Conservation (phyloP, 75 land plant genomes). For the Chamaecyparis obtusa region DNA sequence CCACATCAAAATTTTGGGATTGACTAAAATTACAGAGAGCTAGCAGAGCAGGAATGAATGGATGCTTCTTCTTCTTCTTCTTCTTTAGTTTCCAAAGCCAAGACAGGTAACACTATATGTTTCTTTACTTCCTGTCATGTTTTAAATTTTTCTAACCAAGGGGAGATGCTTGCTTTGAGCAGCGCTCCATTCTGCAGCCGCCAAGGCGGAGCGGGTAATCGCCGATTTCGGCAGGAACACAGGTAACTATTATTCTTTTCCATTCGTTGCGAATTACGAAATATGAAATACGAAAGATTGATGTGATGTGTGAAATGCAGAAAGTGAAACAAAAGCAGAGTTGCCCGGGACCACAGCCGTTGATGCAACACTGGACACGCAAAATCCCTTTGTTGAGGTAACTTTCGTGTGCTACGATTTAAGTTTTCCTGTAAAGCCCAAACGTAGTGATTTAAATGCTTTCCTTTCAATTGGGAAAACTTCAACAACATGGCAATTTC, state of each 20-base stretch:
- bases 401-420: no score
- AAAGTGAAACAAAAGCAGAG: not conserved
- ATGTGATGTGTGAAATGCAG: not conserved
- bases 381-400: not conserved
- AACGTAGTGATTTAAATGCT: not conserved
- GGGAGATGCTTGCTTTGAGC: not conserved
- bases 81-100: no score
- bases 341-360: not conserved
- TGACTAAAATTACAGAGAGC: no score
- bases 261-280: not conserved
- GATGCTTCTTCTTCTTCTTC: no score
- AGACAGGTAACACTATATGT: no score
- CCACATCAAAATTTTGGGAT: no score
- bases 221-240: slow-evolving; percentile 40
- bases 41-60: no score
- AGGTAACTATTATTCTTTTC: not conserved
- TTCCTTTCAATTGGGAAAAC: not conserved
- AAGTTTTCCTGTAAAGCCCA: not conserved
- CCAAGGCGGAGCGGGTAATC: slow-evolving; percentile 81
- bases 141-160: no score
- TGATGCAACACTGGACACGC: not conserved
- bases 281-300: not conserved
- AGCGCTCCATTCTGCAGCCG: slow-evolving; percentile 83
- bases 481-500: not conserved
- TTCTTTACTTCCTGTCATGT: no score